phyloP scores from a whole-genome alignment of 2,329 filamentous ascomycete genomes.

The Stylonectria norvegica region DNA sequence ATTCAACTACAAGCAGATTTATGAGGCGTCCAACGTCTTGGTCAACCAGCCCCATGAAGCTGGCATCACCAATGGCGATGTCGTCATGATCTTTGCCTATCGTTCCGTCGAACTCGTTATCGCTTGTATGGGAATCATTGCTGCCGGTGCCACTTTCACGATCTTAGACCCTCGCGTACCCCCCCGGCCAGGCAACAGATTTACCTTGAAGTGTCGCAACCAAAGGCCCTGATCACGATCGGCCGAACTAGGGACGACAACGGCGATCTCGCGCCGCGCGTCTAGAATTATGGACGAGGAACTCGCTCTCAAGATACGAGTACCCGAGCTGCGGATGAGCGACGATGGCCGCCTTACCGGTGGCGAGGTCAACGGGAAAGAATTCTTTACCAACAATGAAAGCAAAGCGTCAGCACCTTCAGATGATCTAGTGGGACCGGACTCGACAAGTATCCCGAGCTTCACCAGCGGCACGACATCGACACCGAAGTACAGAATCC shows the following conservation, averaged over 20 bases:
- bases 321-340: slow-evolving; percentile 69
- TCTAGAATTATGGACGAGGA: slow-evolving; percentile 66
- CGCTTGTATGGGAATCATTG: slow-evolving; percentile 73
- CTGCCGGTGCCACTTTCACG: slow-evolving; percentile 12
- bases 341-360: slow-evolving; percentile 72
- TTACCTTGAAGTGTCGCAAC: slow-evolving; percentile 68
- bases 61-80: slow-evolving; percentile 74
- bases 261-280: slow-evolving; percentile 39
- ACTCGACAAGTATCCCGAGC: slow-evolving; percentile 72
- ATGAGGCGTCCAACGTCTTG: slow-evolving; percentile 76
- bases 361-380: slow-evolving; percentile 61
- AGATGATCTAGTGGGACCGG: slow-evolving; percentile 77
- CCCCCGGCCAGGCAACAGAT: slow-evolving; percentile 39
- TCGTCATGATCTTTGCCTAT: slow-evolving; percentile 90
- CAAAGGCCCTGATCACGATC: slow-evolving; percentile 54
- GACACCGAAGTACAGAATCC: slow-evolving; percentile 21
- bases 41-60: slow-evolving; percentile 73
- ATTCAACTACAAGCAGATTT: slow-evolving; percentile 81
- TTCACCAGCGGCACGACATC: no score
- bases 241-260: slow-evolving; percentile 67
- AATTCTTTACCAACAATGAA: slow-evolving; percentile 58
- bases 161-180: slow-evolving; percentile 26
- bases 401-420: slow-evolving; percentile 56
- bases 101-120: slow-evolving; percentile 63
- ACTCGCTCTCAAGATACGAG: slow-evolving; percentile 66